phyloP scores from a whole-genome alignment of 345 rosid species.

The Atalantia buxifolia region DNA sequence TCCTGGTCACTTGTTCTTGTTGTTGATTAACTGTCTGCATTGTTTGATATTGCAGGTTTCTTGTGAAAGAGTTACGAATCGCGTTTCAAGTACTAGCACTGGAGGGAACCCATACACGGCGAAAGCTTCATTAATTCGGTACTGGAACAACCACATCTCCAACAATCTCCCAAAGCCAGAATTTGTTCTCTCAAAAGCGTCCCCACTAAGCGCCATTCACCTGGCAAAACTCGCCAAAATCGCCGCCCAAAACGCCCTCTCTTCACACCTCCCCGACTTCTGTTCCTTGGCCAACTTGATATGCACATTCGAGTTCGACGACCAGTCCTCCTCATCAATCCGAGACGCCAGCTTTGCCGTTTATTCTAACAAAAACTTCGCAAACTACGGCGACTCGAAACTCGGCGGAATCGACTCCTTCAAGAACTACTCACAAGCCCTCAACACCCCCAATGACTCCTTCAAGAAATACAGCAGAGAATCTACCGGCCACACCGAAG shows the following conservation, averaged over 20 bases:
- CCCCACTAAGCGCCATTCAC: conserved; percentile 55
- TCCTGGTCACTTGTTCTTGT: too few species aligned
- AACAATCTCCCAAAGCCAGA: conserved; percentile 36
- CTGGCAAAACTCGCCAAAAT: conserved; percentile 43
- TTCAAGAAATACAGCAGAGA: conserved; percentile 49
- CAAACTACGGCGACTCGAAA: conserved; percentile 35
- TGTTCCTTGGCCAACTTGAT: conserved; percentile 59
- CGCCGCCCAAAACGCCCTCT: conserved; percentile 38
- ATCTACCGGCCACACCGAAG: conserved; percentile 34
- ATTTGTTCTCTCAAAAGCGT: conserved; percentile 73
- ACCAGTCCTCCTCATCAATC: neutral
- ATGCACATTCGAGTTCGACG: conserved; percentile 35
- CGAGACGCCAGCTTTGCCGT: conserved; percentile 43
- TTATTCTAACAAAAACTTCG: conserved; percentile 42
- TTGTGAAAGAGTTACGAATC: neutral
- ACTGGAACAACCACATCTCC: conserved; percentile 73
- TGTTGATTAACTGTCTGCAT: neutral
- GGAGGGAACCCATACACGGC: conserved; percentile 63
- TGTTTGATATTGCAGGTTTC: conserved; percentile 19
- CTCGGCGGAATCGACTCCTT: conserved; percentile 48
- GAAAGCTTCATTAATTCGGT: conserved; percentile 65
- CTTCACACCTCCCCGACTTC: conserved; percentile 45
- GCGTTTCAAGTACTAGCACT: neutral
- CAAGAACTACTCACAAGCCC: conserved; percentile 52
- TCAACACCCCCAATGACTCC: conserved; percentile 29